phyloP scores from a whole-genome alignment of 2,329 filamentous ascomycete genomes.

The Aspergillus aculeatus region DNA sequence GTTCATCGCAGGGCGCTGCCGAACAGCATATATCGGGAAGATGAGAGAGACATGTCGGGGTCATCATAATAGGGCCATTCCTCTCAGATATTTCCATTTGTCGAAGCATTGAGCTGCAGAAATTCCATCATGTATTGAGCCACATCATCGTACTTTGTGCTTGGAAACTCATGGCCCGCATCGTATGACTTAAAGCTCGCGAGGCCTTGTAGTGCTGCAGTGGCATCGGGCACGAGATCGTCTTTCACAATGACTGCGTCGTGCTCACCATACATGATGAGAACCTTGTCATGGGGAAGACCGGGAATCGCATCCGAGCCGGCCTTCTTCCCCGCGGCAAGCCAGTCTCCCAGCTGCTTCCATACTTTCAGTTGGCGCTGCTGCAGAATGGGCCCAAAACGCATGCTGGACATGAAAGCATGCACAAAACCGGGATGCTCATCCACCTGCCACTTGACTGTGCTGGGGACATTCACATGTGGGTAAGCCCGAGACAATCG shows the following conservation, averaged over 20 bases:
- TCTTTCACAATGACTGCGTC: slow-evolving; percentile 67
- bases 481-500: slow-evolving; percentile 54
- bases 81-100: neutral
- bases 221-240: slow-evolving; percentile 64
- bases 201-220: slow-evolving; percentile 56
- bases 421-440: slow-evolving; percentile 66
- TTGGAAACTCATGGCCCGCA: slow-evolving; percentile 69
- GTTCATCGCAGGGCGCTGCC: neutral
- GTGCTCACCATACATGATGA: slow-evolving; percentile 64
- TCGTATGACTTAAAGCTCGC: slow-evolving; percentile 58
- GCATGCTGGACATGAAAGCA: slow-evolving; percentile 70
- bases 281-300: slow-evolving; percentile 51
- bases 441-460: slow-evolving; percentile 68
- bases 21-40: neutral
- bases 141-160: slow-evolving; percentile 60
- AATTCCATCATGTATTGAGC: slow-evolving; percentile 52
- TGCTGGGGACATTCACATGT: slow-evolving; percentile 57
- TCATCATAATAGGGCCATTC: neutral
- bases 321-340: slow-evolving; percentile 44
- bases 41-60: neutral
- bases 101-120: slow-evolving; percentile 14
- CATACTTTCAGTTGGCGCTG: slow-evolving; percentile 59
- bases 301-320: slow-evolving; percentile 11
- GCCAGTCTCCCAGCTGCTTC: slow-evolving; percentile 53
- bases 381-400: slow-evolving; percentile 66